A percentile compares a stretch with the other conserved stretches of the same genome.
These are phyloP conservation scores for Aquilaria agallochum DNA, from an alignment of 441 rosid species.

Conservation along the genomic window DNA sequence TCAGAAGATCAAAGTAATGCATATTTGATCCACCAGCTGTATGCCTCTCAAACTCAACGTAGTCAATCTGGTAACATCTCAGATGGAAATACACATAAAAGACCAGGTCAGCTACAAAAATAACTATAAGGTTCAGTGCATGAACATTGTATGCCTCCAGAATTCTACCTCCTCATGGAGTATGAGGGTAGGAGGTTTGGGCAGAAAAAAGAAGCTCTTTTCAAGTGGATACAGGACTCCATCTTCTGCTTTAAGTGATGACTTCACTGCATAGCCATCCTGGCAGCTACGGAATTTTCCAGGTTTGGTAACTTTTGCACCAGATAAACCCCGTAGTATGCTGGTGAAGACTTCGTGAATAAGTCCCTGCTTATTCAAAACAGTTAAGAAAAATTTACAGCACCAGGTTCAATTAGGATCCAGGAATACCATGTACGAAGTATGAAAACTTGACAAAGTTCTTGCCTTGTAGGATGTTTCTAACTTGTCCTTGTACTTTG, in stretches of 20 bases:
- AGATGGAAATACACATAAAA: too few species aligned
- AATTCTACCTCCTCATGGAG: conserved; percentile 88
- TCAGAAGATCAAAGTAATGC: conserved; percentile 98
- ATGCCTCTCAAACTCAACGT: conserved; percentile 98
- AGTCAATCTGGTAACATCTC: conserved; percentile 58
- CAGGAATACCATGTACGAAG: background rate
- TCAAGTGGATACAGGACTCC: conserved; percentile 96
- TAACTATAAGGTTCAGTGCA: too few species aligned
- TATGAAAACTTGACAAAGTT: background rate
- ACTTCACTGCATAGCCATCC: conserved; percentile 98
- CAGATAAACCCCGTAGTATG: conserved; percentile 79
- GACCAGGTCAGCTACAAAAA: conserved; percentile 1
- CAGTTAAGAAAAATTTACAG: conserved; percentile 8
- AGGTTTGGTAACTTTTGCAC: conserved; percentile 95
- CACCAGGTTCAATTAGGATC: conserved; percentile 6
- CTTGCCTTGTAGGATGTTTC: conserved; percentile 78
- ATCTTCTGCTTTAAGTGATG: conserved; percentile 97
- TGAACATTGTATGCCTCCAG: too few species aligned
- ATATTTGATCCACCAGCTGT: conserved; percentile 97
- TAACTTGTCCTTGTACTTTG: conserved; percentile 91
- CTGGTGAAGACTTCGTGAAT: conserved; percentile 93
- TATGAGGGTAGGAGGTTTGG: conserved; percentile 97
- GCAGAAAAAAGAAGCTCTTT: conserved; percentile 95
- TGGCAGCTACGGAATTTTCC: conserved; percentile 96
- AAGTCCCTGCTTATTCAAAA: conserved; percentile 60